Evolutionary conservation across 495 filamentous ascomycete genomes (phyloP), one percentile per base, ranked within the genome.

Genomic region (Penicillium canescens): DNA sequence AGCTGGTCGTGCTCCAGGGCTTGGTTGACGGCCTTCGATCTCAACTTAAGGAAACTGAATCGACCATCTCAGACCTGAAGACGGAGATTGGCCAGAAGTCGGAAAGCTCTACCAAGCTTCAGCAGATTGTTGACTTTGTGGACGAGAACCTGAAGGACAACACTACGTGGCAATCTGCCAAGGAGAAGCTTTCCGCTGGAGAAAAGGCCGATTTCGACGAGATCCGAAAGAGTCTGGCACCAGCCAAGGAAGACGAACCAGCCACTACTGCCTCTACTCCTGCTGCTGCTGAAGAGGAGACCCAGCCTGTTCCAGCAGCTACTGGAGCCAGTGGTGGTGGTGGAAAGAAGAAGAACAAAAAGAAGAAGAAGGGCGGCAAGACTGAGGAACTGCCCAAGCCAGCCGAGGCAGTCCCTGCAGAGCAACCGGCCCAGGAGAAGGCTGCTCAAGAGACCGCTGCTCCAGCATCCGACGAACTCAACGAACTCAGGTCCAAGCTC

Each of bases 341-440:
- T 3, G 69, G 70, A 16, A 91, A 87, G 67, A 94, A 91, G 76
- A 96, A 90, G 64, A 94, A 89, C 42, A 89, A 86, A 46, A 94
- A 93, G 67, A 96, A 93, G 78, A 96, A 94, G 80, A 96, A 91
- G 78, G 85, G 83, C 36, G 82, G 78, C 13, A 85, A 82, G 45
- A 76, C 69, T 5, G 63, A 74, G n/a, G 73, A 79, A 50, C 44
- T 74, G 4, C 55, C 56, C 14, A 70, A 77, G 50, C 62, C 70
- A n/a, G 44, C 61, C 12, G 64, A 69, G 24, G 42, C 57, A 23
- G 47, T 61, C 11, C 44, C 57, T 3, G 54, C 57, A 50, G 61
- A 60, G 11, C 41, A 65, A 44, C 14, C 62, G 5, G 44, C 57
- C 3, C 40, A 65, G 24, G 54, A 58, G 6, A 59, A 69, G 42